These are phyloP conservation scores for Sphagnum fallax DNA, from an alignment of 228 moss, liverwort and hornwort species.

Conservation along the genomic window DNA sequence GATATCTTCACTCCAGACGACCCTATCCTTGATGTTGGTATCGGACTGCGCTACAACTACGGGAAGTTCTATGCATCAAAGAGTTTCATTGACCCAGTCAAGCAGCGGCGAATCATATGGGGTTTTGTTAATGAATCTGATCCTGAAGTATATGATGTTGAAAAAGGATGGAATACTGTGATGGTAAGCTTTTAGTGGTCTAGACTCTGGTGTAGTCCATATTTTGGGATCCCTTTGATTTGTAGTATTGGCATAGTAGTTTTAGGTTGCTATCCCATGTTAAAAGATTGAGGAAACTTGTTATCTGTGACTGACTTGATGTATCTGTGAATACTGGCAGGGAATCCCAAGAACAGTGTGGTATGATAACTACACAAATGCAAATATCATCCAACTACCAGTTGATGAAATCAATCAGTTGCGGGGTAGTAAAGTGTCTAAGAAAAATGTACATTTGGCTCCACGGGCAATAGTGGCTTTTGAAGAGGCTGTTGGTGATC, in stretches of 20 bases:
- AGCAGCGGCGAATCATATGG: slow-evolving; percentile 39
- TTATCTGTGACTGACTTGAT: too few species aligned
- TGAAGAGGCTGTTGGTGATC: slow-evolving; percentile 22
- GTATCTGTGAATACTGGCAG: slow-evolving; percentile 7
- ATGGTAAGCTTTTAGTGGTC: slow-evolving; percentile 21
- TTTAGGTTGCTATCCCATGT: too few species aligned
- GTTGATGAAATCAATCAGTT: slow-evolving; percentile 40
- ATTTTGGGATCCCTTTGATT: too few species aligned
- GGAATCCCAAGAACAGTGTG: slow-evolving; percentile 35
- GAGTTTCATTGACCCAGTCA: slow-evolving; percentile 27
- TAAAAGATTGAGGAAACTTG: too few species aligned
- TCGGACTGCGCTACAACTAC: slow-evolving; percentile 36
- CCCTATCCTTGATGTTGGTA: slow-evolving; percentile 16
- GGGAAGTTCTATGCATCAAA: slow-evolving; percentile 55
- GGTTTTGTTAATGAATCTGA: slow-evolving; percentile 48
- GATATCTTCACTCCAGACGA: slow-evolving; percentile 22
- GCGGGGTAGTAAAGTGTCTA: slow-evolving; percentile 16
- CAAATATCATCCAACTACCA: slow-evolving; percentile 33
- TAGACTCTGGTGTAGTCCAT: too few species aligned
- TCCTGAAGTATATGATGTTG: slow-evolving; percentile 16
- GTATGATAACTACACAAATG: slow-evolving; percentile 17
- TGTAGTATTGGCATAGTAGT: too few species aligned
- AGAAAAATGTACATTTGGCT: slow-evolving; percentile 11
- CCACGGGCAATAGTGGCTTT: slow-evolving; percentile 27
- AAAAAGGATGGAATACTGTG: slow-evolving; percentile 68